Evolutionary conservation across 202 grass and related monocot species (phyloP).

Genomic region (Schoenoplectus tabernaemontani): DNA sequence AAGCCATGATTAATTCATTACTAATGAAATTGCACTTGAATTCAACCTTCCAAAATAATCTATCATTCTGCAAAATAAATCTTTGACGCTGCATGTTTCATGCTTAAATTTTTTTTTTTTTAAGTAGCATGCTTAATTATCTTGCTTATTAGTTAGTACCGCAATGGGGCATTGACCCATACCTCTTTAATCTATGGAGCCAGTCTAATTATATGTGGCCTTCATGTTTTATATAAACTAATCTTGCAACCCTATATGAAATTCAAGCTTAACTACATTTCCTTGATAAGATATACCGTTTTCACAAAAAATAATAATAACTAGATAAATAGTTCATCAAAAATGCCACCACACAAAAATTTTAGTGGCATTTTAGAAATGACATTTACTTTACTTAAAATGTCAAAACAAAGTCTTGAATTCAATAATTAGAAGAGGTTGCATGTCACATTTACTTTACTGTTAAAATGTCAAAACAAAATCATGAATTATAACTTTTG

Average conservation of each 20-base stretch:
- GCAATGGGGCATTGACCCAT: not conserved
- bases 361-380: too few relatives aligned
- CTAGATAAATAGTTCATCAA: not conserved
- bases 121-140: too few relatives aligned
- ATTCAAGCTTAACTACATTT: not conserved
- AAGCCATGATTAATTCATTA: not conserved
- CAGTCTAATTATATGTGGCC: not conserved
- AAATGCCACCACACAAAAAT: not conserved
- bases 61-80: not conserved
- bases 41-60: not conserved
- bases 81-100: not conserved
- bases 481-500: too few relatives aligned
- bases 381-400: too few relatives aligned
- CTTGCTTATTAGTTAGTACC: not conserved
- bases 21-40: not conserved
- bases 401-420: not conserved
- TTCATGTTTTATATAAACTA: not conserved
- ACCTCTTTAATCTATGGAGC: not conserved
- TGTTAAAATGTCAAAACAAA: too few relatives aligned
- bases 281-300: not conserved
- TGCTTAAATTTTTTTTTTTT: too few relatives aligned
- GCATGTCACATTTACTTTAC: too few relatives aligned
- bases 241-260: not conserved
- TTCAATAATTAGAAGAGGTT: too few relatives aligned
- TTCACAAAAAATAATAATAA: not conserved